Evolutionary conservation across 208 protist species (phyloP).

Genomic region (Acanthamoeba divionensis): DNA sequence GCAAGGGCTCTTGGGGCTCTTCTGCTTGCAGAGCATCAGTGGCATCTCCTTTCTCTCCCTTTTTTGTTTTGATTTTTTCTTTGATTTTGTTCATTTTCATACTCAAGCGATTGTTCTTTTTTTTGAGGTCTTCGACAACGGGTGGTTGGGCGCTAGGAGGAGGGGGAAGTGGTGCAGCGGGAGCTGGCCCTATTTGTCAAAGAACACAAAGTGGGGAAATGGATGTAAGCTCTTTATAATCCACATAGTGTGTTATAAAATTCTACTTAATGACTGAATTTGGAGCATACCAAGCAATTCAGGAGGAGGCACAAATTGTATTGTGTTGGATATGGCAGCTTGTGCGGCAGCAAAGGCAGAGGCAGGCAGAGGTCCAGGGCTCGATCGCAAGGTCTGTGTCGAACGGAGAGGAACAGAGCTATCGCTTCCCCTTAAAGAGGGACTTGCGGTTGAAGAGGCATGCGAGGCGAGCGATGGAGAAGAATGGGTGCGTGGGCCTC

Average conservation of each 20-base stretch:
- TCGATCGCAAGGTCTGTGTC: background rate
- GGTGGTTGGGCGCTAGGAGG: background rate
- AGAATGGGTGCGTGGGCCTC: background rate
- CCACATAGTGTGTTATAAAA: too few relatives aligned
- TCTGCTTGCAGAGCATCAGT: background rate
- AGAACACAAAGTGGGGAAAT: background rate
- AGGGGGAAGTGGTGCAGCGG: background rate
- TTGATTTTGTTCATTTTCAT: constrained; percentile 20
- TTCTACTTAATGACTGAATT: too few relatives aligned
- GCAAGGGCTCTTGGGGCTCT: background rate
- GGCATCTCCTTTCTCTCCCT: background rate
- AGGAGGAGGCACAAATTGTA: too few relatives aligned
- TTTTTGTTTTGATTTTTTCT: constrained; percentile 19
- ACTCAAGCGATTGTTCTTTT: constrained; percentile 33
- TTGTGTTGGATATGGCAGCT: background rate
- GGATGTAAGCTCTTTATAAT: too few relatives aligned
- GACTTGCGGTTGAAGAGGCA: background rate
- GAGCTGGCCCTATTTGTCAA: background rate
- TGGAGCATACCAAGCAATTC: too few relatives aligned
- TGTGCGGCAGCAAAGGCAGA: constrained; percentile 14
- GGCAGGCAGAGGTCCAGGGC: background rate
- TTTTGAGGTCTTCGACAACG: background rate
- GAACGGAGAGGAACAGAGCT: background rate
- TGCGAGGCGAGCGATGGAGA: too few relatives aligned
- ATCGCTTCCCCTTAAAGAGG: background rate